Percentiles rank a stretch among this genome's conserved stretches.
Conservation (phyloP, 306 rosid genomes). For the Cucumis hystrix region DNA sequence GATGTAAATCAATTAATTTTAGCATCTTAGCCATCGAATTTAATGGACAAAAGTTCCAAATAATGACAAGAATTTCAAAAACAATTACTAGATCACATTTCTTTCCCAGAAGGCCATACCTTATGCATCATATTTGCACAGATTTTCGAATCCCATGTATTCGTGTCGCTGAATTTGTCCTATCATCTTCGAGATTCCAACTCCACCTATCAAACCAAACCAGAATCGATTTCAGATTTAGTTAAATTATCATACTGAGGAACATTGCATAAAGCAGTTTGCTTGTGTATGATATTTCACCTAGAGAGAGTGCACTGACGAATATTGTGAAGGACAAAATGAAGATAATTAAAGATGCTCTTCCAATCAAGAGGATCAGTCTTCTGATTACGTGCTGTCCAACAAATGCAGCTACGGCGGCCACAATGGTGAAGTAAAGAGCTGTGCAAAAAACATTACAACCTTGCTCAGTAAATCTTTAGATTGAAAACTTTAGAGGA, state of each 20-base stretch:
- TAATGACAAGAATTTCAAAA: neutral
- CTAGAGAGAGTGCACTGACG: constrained; percentile 72
- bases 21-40: neutral
- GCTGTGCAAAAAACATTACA: constrained; percentile 29
- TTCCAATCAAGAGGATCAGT: constrained; percentile 45
- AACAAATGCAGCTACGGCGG: constrained; percentile 55
- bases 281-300: constrained; percentile 15
- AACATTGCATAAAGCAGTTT: neutral
- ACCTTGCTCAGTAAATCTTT: neutral
- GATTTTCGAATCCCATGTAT: constrained; percentile 87
- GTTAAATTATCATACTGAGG: neutral
- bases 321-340: constrained; percentile 73
- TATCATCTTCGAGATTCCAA: constrained; percentile 62
- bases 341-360: constrained; percentile 86
- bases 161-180: constrained; percentile 33
- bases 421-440: constrained; percentile 44
- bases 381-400: constrained; percentile 76
- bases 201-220: constrained; percentile 51
- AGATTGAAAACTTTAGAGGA: neutral
- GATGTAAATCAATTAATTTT: neutral
- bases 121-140: constrained; percentile 48
- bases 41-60: neutral
- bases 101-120: neutral
- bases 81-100: neutral
- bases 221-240: neutral